Percentiles rank a stretch among this genome's conserved stretches.
Evolutionary conservation across 1,284 basidiomycete species (phyloP).

Genomic region (Pulveroboletus sp.): DNA sequence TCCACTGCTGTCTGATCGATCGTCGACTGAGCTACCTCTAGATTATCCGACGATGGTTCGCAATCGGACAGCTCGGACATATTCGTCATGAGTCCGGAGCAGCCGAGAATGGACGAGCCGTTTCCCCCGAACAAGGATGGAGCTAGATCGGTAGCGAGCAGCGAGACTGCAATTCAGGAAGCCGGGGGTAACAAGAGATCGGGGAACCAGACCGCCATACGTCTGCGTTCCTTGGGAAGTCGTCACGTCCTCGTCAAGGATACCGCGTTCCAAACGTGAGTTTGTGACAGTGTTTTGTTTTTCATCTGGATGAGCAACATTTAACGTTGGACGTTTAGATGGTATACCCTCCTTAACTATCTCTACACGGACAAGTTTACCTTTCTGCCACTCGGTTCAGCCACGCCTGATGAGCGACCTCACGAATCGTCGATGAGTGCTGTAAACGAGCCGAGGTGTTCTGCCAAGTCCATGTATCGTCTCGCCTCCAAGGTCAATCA

Average conservation of each 20-base stretch:
- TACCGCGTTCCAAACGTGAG: too few relatives aligned
- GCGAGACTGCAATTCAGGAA: constrained; percentile 1
- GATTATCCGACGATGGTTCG: constrained; percentile 16
- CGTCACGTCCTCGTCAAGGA: too few relatives aligned
- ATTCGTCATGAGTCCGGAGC: constrained; percentile 27
- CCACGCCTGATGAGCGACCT: neutral
- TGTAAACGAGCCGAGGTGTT: constrained; percentile 19
- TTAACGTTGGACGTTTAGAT: too few relatives aligned
- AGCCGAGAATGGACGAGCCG: neutral
- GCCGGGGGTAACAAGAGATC: neutral
- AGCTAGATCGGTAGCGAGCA: neutral
- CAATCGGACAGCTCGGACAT: constrained; percentile 23
- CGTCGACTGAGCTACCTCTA: constrained; percentile 2
- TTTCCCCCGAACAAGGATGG: neutral
- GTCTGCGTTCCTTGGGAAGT: too few relatives aligned
- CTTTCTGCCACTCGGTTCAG: constrained; percentile 26
- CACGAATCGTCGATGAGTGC: neutral
- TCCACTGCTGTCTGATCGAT: neutral
- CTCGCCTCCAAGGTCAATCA: constrained; percentile 27
- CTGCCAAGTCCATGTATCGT: constrained; percentile 35
- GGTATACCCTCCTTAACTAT: constrained; percentile 31
- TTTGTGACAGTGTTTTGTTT: too few relatives aligned
- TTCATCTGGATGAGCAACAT: too few relatives aligned
- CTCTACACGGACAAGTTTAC: constrained; percentile 25
- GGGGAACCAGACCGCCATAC: neutral